These are phyloP conservation scores for Pseudogymnoascus sp. DNA, from an alignment of 2,329 filamentous ascomycete genomes.

Conservation along the genomic window DNA sequence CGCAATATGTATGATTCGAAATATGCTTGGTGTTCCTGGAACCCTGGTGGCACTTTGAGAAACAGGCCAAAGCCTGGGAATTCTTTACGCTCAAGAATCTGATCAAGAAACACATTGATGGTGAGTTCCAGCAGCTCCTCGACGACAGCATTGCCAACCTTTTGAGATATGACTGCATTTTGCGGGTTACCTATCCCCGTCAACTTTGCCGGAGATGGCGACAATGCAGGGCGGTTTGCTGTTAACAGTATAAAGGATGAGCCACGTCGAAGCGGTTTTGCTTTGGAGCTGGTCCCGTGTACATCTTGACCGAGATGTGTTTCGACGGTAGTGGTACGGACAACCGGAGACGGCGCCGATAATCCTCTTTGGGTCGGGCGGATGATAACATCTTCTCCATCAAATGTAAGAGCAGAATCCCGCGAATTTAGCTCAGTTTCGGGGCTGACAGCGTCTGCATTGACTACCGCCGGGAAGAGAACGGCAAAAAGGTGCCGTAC, in stretches of 20 bases:
- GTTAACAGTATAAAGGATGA: conserved; percentile 90
- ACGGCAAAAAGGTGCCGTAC: conserved; percentile 70
- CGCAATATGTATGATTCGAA: conserved; percentile 87
- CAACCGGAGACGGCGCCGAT: conserved; percentile 57
- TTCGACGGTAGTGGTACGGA: conserved; percentile 62
- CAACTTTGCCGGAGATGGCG: conserved; percentile 55
- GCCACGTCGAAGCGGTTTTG: conserved; percentile 64
- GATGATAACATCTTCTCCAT: conserved; percentile 78
- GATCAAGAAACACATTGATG: conserved; percentile 74
- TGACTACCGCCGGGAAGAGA: conserved; percentile 82
- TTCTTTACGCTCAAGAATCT: conserved; percentile 79
- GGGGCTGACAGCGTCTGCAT: conserved; percentile 72
- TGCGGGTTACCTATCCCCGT: conserved; percentile 55
- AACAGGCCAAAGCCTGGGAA: conserved; percentile 83
- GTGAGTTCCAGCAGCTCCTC: conserved; percentile 73
- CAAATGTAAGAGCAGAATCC: conserved; percentile 74
- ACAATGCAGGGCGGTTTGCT: conserved; percentile 50
- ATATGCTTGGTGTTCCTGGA: conserved; percentile 88
- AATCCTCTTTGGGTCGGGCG: conserved; percentile 46
- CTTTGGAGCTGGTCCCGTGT: conserved; percentile 34
- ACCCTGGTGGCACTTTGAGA: conserved; percentile 82
- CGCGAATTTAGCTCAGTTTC: conserved; percentile 82
- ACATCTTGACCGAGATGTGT: conserved; percentile 40
- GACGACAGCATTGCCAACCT: conserved; percentile 61
- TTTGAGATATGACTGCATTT: conserved; percentile 42